These are phyloP conservation scores for Aureobasidium uvarum DNA, from an alignment of 2,329 filamentous ascomycete species.

Conservation along the genomic window DNA sequence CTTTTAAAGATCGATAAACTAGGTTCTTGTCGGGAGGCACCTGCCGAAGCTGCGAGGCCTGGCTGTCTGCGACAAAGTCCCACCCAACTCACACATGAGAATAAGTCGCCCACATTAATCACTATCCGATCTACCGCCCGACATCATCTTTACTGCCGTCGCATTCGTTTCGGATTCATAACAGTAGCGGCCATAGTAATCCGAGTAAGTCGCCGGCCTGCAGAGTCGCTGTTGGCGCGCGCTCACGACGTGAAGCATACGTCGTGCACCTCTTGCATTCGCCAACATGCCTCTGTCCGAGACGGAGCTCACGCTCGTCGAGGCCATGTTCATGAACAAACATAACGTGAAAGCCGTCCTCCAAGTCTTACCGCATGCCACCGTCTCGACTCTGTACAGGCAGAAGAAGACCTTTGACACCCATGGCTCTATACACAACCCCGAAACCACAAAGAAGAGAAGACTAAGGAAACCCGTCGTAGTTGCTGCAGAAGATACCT, in stretches of 20 bases:
- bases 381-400: constrained; percentile 16
- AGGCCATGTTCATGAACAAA: constrained; percentile 23
- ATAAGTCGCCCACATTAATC: background rate
- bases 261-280: background rate
- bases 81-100: constrained; percentile 6
- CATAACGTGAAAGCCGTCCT: background rate
- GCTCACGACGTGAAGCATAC: background rate
- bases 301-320: constrained; percentile 14
- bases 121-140: background rate
- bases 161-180: background rate
- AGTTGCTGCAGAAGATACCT: background rate
- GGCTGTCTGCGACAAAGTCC: background rate
- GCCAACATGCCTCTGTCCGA: constrained; percentile 19
- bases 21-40: background rate
- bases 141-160: background rate
- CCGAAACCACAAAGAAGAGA: constrained; percentile 9
- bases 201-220: background rate
- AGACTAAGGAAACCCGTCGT: background rate
- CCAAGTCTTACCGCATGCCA: constrained; percentile 15
- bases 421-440: constrained; percentile 12
- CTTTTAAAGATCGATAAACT: no score
- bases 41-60: background rate
- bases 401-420: constrained; percentile 9
- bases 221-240: background rate
- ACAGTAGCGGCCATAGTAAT: background rate